Evolutionary conservation across 108 stramenopile genomes (phyloP).

Genomic region (Fragilaria radians): DNA sequence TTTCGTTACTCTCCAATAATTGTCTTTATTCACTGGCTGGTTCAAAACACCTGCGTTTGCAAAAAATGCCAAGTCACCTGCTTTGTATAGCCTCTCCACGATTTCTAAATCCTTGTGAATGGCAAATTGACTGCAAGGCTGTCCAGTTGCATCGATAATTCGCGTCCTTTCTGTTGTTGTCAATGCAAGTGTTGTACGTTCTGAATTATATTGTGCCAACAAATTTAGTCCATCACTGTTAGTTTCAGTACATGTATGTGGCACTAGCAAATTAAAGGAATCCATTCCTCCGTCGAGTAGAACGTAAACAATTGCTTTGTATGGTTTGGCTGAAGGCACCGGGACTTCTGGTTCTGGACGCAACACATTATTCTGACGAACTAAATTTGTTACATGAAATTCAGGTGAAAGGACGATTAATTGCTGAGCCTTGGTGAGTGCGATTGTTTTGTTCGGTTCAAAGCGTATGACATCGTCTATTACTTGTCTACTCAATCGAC

Average conservation of each 20-base stretch:
- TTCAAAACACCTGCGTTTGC: constrained; percentile 61
- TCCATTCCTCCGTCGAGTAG: constrained; percentile 39
- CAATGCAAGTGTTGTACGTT: background rate
- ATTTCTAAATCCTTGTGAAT: constrained; percentile 26
- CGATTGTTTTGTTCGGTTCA: background rate
- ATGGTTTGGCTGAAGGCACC: constrained; percentile 16
- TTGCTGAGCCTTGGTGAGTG: constrained; percentile 4
- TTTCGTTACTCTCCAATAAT: constrained; percentile 1
- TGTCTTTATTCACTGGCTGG: constrained; percentile 15
- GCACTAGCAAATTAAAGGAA: constrained; percentile 27
- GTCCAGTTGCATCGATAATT: constrained; percentile 11
- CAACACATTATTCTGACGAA: background rate
- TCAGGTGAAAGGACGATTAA: constrained; percentile 36
- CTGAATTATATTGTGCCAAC: background rate
- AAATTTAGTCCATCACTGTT: constrained; percentile 4
- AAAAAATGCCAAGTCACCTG: constrained; percentile 47
- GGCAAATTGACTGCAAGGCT: constrained; percentile 51
- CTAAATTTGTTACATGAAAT: constrained; percentile 47
- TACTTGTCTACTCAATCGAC: constrained; percentile 13
- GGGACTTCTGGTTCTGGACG: constrained; percentile 5
- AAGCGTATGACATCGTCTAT: constrained; percentile 1
- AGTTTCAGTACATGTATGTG: constrained; percentile 25
- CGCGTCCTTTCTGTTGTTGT: background rate
- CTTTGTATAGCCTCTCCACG: constrained; percentile 43
- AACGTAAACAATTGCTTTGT: constrained; percentile 61